Percentiles rank a stretch among this genome's conserved stretches.
phyloP scores from a whole-genome alignment of 1,284 basidiomycete species.

The Gymnopus androsaceus region DNA sequence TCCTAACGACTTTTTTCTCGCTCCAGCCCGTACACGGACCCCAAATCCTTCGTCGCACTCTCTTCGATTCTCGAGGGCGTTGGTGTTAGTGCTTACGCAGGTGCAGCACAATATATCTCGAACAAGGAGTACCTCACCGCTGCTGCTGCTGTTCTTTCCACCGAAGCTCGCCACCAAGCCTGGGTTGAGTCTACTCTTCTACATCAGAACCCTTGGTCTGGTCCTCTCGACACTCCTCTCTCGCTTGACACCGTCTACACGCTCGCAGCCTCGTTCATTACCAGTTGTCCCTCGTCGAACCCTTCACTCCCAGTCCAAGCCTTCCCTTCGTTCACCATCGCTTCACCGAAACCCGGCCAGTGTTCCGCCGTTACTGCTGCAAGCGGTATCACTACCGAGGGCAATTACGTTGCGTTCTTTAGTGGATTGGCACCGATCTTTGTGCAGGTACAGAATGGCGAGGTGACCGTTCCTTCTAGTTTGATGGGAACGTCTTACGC shows the following conservation, averaged over 20 bases:
- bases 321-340: conserved; percentile 37
- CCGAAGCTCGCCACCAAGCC: conserved; percentile 48
- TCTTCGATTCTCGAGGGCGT: conserved; percentile 59
- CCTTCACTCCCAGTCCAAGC: conserved; percentile 44
- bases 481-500: neutral
- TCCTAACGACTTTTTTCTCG: neutral
- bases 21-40: conserved; percentile 50
- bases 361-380: neutral
- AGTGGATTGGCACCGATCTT: neutral
- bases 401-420: neutral
- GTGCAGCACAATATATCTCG: conserved; percentile 48
- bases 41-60: conserved; percentile 51
- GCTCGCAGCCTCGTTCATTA: conserved; percentile 43
- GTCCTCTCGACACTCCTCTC: conserved; percentile 55
- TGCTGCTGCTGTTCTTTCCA: conserved; percentile 43
- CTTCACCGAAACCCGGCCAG: conserved; percentile 17
- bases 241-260: conserved; percentile 48
- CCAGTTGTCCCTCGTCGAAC: conserved; percentile 51
- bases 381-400: neutral
- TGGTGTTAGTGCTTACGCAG: conserved; percentile 54
- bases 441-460: neutral
- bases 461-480: neutral
- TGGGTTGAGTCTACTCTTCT: conserved; percentile 54
- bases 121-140: conserved; percentile 31
- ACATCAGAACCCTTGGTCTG: conserved; percentile 53